A percentile compares a stretch with the other conserved stretches of the same genome.
Evolutionary conservation across 2,329 filamentous ascomycete species (phyloP).

Genomic region (Blumeria graminis): DNA sequence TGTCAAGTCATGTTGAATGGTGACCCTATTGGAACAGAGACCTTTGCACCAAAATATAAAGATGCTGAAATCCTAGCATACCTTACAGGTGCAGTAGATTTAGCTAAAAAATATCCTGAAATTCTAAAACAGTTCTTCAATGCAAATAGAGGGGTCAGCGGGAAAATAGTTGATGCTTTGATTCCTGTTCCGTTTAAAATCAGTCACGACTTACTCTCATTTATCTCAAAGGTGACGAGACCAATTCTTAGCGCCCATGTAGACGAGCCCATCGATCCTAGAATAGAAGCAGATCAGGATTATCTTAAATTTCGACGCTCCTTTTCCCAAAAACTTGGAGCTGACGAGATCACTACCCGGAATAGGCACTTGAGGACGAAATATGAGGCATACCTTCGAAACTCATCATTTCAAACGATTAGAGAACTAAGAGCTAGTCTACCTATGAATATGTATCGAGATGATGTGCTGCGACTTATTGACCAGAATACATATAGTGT

Average conservation of each 20-base stretch:
- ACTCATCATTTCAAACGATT: background rate
- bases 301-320: background rate
- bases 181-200: background rate
- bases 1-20: background rate
- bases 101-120: background rate
- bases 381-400: background rate
- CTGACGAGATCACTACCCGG: background rate
- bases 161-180: background rate
- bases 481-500: conserved; percentile 63
- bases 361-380: background rate
- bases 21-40: background rate
- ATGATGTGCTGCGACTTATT: conserved; percentile 65
- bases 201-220: background rate
- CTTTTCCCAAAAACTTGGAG: background rate
- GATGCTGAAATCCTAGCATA: background rate
- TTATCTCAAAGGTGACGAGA: background rate
- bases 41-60: background rate
- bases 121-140: background rate
- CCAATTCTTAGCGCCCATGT: background rate
- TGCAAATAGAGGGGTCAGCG: background rate
- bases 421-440: conserved; percentile 17
- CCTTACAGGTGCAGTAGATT: background rate
- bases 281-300: background rate
- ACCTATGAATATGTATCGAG: conserved; percentile 67
- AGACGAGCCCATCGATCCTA: background rate